Conservation (phyloP, 306 rosid species). For the Vicia villosa region DNA sequence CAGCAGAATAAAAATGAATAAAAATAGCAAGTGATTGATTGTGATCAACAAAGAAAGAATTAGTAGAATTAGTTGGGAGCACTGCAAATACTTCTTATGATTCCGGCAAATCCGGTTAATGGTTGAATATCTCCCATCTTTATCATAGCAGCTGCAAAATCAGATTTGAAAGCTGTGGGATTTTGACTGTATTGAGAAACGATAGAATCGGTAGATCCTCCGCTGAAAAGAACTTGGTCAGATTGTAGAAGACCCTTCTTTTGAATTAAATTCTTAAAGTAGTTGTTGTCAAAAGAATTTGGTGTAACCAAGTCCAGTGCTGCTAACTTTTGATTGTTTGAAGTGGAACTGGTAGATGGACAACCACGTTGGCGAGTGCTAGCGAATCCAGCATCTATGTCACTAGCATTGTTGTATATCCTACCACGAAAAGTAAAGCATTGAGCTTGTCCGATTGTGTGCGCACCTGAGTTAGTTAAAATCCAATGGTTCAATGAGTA, state of each 20-base stretch:
- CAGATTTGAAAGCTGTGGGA: constrained; percentile 40
- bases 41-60: too few species aligned
- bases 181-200: constrained; percentile 40
- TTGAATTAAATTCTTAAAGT: too few species aligned
- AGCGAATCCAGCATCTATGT: constrained; percentile 56
- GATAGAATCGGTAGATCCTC: constrained; percentile 38
- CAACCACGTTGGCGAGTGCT: constrained; percentile 50
- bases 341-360: constrained; percentile 13
- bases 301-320: constrained; percentile 63
- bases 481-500: background rate
- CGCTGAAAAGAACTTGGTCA: constrained; percentile 45
- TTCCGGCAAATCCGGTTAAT: too few species aligned
- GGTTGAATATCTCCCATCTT: constrained; percentile 46
- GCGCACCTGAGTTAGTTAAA: constrained; percentile 37
- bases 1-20: too few species aligned
- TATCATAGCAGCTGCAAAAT: constrained; percentile 46
- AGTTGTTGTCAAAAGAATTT: constrained; percentile 59
- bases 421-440: constrained; percentile 52
- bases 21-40: too few species aligned
- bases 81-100: too few species aligned
- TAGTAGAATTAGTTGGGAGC: too few species aligned
- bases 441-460: constrained; percentile 60
- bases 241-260: constrained; percentile 60
- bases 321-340: constrained; percentile 45
- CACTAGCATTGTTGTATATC: constrained; percentile 49